phyloP scores from a whole-genome alignment of 2,329 filamentous ascomycete genomes.

The Hyphodiscus sp. region DNA sequence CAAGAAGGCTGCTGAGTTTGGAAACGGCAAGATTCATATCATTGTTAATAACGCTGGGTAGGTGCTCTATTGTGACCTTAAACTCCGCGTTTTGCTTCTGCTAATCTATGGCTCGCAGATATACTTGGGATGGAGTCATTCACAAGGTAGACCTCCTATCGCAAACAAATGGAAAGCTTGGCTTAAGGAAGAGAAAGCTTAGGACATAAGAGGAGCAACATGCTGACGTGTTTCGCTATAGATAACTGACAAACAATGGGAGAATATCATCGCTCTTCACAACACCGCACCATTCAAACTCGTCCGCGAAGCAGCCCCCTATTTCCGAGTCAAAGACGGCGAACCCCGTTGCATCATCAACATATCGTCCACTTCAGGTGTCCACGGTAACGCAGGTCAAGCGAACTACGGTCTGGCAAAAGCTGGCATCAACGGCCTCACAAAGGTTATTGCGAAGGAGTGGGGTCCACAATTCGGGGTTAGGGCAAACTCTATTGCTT shows the following conservation, averaged over 20 bases:
- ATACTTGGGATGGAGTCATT: constrained; percentile 89
- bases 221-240: constrained; percentile 24
- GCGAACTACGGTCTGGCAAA: constrained; percentile 84
- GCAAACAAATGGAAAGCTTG: constrained; percentile 8
- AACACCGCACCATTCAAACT: constrained; percentile 82
- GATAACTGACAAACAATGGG: constrained; percentile 88
- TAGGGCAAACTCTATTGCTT: constrained; percentile 75
- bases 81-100: background rate
- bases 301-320: constrained; percentile 71
- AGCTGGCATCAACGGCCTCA: constrained; percentile 74
- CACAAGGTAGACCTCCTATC: constrained; percentile 54
- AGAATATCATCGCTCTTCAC: constrained; percentile 79
- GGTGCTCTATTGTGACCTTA: background rate
- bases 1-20: constrained; percentile 69
- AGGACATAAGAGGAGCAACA: constrained; percentile 2
- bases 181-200: constrained; percentile 10
- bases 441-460: constrained; percentile 86
- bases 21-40: constrained; percentile 81
- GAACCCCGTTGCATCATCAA: constrained; percentile 76
- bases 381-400: constrained; percentile 87
- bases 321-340: constrained; percentile 81
- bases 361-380: constrained; percentile 73
- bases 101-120: constrained; percentile 33
- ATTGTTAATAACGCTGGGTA: constrained; percentile 82
- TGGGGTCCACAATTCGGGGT: constrained; percentile 84